Base-by-base conservation (phyloP, 768 basidiomycete species). In the Clavulina sp. region DNA sequence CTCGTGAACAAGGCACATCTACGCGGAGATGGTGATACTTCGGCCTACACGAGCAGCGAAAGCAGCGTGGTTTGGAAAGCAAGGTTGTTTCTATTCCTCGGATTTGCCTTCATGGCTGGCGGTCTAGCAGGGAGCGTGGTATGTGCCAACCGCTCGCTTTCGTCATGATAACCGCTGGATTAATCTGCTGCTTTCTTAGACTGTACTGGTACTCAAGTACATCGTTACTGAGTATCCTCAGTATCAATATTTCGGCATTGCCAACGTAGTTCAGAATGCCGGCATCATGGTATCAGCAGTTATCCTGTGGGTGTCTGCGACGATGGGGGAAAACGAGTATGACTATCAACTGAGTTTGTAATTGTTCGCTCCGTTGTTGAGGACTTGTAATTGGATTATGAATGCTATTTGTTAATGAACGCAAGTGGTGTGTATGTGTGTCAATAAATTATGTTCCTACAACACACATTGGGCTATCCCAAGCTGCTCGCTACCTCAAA, bases 111-210 rank as follows among this genome's bases (percentile, higher is more conserved):
- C 43, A 91, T 99, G 89, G 95, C 95, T 2, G 93, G 95, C 5
- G 95, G 95, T 0, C 63, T 97, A 41, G 95, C 93, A n/a, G 95
- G 93, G 48, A 92, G 89, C 61, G 77, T 95, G 62, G 92, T 96
- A 61, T 60, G 91, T 77, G 13, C 31, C 23, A 23, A 21, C 18
- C 54, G 13, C 23, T 21, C 23, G 21, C 32, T 34, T 32, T 38
- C 28, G 49, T 49, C 4, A 3, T 54, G 9, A 36, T 41, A 46
- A 6, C 38, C 48, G 38, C 50, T 41, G 16, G 16, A 52, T 30
- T 30, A 49, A 5, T 34, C n/a, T n/a, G n/a, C n/a, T n/a, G n/a
- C 36, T 19, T 16, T 13, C 30, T 1, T 62, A 96, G 92, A 82
- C 84, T 13, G 72, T 95, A 6, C 70, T 93, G 31, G 78, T 96